Base-by-base conservation (phyloP, 1,139 yeast species). In the Magnusiomyces magnusii region DNA sequence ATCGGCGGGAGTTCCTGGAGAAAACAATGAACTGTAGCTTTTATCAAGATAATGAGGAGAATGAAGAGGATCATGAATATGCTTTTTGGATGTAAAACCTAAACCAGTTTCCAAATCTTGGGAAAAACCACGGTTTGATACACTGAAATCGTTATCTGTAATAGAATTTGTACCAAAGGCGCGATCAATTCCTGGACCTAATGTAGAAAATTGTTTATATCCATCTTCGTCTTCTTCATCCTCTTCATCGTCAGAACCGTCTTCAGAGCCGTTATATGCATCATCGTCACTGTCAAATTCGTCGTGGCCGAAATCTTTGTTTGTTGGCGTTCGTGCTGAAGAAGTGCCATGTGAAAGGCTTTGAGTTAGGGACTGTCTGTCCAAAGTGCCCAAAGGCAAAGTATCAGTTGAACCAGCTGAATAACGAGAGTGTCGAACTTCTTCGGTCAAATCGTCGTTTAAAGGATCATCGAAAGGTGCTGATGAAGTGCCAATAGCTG, bases 191-290 rank as follows among this genome's bases (percentile, higher is more conserved):
- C 49, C 27, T 3, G 49, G 49, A 23, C 21, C 27, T 21, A 44
- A 19, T 36, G 28, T 53, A n/a, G 47, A 31, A 24, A 27, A 51
- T 17, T 27, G 51, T 42, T 55, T 52, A 25, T 42, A 47, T 50
- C 47, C 53, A 31, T 60, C 58, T 1, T 59, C 61, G 3, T 39
- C 59, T 23, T 57, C 63, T 24, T 64, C 67, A 39, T 60, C 63
- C 31, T 54, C 62, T 41, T 57, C 60, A 10, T 57, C 63, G 34
- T 58, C 57, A 1, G 56, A 60, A 28, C 57, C 61, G 9, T 50
- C 57, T 23, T 57, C 59, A 47, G 55, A 51, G 2, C 56, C 54
- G 2, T 57, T 58, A 13, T 51, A 67, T 9, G 55, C 62, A 9
- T 60, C 63, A 23, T 57, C 61, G 17, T 50, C 53, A 3, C 25